A percentile compares a stretch with the other conserved stretches of the same genome.
Evolutionary conservation across 768 basidiomycete species (phyloP).

Genomic region (Boletales sp.): DNA sequence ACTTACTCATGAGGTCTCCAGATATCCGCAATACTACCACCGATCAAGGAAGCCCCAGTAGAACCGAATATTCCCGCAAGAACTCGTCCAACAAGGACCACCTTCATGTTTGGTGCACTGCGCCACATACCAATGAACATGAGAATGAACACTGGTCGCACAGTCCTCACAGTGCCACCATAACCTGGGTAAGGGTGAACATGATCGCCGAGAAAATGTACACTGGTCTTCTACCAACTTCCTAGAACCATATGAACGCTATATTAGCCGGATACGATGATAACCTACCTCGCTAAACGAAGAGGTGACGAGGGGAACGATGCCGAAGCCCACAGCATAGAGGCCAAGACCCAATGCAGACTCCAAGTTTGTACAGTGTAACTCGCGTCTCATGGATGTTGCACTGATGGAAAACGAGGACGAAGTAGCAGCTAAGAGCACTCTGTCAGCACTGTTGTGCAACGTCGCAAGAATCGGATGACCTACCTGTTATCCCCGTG

Average conservation of each 20-base stretch:
- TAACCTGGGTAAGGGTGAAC: constrained; percentile 50
- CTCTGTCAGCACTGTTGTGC: background rate
- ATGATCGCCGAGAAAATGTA: constrained; percentile 51
- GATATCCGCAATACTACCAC: constrained; percentile 69
- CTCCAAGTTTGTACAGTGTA: constrained; percentile 42
- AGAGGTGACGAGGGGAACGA: constrained; percentile 59
- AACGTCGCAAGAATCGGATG: background rate
- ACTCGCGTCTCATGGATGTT: constrained; percentile 46
- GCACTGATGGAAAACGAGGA: constrained; percentile 54
- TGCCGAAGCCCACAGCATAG: constrained; percentile 56
- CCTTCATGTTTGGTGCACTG: constrained; percentile 46
- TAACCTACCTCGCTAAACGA: constrained; percentile 54
- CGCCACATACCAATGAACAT: background rate
- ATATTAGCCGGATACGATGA: background rate
- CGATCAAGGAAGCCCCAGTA: constrained; percentile 62
- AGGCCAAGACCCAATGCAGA: constrained; percentile 48
- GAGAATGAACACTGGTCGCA: background rate
- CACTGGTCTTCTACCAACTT: constrained; percentile 61
- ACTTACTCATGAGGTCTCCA: constrained; percentile 59
- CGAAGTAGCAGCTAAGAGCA: constrained; percentile 41
- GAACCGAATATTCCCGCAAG: constrained; percentile 63
- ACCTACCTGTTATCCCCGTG: constrained; percentile 19
- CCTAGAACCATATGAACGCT: constrained; percentile 30
- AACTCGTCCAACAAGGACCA: constrained; percentile 55
- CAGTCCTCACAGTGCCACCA: constrained; percentile 26